These are phyloP conservation scores for Agaricus subrufescens DNA, from an alignment of 768 basidiomycete species.

Conservation along the genomic window DNA sequence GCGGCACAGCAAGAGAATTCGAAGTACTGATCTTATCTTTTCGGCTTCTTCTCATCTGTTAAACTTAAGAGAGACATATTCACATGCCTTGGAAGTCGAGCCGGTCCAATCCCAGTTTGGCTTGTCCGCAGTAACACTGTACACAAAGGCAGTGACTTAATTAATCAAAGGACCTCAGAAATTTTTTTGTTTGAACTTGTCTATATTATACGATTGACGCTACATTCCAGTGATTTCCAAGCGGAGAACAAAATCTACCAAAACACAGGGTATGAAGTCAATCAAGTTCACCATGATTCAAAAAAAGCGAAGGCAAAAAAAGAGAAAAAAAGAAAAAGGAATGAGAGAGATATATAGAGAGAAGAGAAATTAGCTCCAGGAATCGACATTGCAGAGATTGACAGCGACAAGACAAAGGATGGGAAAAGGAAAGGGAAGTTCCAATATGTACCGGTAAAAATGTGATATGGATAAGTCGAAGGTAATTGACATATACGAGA, in stretches of 20 bases:
- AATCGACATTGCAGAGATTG: too few species aligned
- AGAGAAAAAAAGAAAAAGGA: constrained; percentile 8
- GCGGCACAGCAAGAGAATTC: too few species aligned
- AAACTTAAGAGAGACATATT: too few species aligned
- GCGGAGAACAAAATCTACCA: too few species aligned
- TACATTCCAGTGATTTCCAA: neutral
- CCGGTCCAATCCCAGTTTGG: too few species aligned
- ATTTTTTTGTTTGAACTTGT: neutral
- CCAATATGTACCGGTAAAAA: neutral
- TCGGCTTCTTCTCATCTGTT: too few species aligned
- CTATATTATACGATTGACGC: constrained; percentile 3
- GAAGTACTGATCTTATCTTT: too few species aligned
- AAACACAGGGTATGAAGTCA: neutral
- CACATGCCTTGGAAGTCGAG: too few species aligned
- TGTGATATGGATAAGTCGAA: neutral
- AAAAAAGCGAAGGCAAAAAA: neutral
- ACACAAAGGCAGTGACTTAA: too few species aligned
- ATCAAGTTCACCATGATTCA: neutral
- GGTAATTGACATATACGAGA: constrained; percentile 12
- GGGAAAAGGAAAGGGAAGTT: constrained; percentile 6
- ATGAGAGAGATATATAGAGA: constrained; percentile 1
- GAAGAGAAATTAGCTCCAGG: neutral
- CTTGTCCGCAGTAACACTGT: too few species aligned
- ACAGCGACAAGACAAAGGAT: constrained; percentile 3
- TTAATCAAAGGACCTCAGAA: too few species aligned